Conservation (phyloP, 2,329 filamentous ascomycete genomes). For the Nothophaeocryptopus gaeumannii region DNA sequence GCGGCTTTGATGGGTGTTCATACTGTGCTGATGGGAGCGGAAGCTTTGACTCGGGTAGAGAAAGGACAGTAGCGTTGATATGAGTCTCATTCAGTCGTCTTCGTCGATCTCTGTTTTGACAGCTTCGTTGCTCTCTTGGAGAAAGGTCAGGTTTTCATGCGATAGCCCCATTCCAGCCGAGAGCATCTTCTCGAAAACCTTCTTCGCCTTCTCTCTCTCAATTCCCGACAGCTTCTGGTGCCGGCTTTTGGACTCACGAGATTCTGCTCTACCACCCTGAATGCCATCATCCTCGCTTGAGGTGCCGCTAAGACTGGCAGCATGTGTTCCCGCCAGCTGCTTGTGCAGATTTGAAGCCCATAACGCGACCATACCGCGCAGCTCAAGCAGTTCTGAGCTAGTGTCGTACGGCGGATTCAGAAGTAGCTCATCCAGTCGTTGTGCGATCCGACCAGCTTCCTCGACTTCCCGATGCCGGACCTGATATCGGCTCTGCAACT, state of each 20-base stretch:
- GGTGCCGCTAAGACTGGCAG: background rate
- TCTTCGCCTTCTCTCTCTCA: constrained; percentile 16
- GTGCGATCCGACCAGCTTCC: constrained; percentile 61
- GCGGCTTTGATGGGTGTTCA: constrained; percentile 35
- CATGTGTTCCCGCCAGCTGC: constrained; percentile 3
- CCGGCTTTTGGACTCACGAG: constrained; percentile 1
- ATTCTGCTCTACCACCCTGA: background rate
- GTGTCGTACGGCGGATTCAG: constrained; percentile 67
- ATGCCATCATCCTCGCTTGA: constrained; percentile 12
- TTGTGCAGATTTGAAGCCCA: constrained; percentile 67
- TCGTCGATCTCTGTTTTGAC: background rate
- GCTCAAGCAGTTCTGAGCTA: constrained; percentile 62
- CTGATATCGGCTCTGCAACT: constrained; percentile 30
- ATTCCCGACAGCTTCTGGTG: constrained; percentile 8
- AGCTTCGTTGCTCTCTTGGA: constrained; percentile 12
- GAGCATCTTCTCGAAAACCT: constrained; percentile 12
- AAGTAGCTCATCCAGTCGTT: constrained; percentile 69
- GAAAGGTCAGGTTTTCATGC: constrained; percentile 10
- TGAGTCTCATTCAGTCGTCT: background rate
- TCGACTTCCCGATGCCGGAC: constrained; percentile 46
- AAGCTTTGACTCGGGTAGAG: background rate
- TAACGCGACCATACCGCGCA: constrained; percentile 71
- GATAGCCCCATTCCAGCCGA: constrained; percentile 11
- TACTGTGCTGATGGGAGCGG: background rate
- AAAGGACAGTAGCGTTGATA: background rate